phyloP scores from a whole-genome alignment of 176 grass and related monocot genomes.

The Urochloa ruziziensis region DNA sequence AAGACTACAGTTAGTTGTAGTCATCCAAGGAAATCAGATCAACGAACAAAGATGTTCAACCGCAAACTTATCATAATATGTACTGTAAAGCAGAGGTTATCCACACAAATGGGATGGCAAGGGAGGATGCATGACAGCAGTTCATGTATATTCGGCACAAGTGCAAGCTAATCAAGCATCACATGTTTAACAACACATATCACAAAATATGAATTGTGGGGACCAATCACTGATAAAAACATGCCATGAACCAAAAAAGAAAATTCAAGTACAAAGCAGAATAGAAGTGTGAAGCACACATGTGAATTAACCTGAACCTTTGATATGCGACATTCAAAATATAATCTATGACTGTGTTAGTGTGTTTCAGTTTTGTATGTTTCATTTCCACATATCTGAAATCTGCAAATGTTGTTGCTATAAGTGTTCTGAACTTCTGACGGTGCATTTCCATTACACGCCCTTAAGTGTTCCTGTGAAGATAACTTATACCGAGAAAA shows the following conservation, averaged over 20 bases:
- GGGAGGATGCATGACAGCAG: neutral
- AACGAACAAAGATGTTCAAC: neutral
- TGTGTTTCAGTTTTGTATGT: neutral
- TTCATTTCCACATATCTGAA: neutral
- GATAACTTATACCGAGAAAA: conserved; percentile 9
- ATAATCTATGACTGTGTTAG: neutral
- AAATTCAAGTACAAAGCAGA: neutral
- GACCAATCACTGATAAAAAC: neutral
- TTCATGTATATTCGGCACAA: neutral
- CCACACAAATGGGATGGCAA: neutral
- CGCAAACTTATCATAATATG: neutral
- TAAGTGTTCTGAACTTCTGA: neutral
- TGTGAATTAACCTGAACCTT: neutral
- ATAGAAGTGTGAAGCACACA: neutral
- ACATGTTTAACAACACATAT: neutral
- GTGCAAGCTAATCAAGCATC: neutral
- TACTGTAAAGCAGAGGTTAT: neutral
- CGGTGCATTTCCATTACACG: neutral
- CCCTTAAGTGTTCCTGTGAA: neutral
- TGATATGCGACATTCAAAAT: neutral
- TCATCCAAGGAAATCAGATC: neutral
- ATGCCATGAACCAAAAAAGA: neutral
- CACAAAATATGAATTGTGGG: neutral
- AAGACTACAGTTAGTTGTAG: neutral
- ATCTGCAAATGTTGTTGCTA: neutral